These are phyloP conservation scores for Lactarius pseudohatsudake DNA, from an alignment of 768 basidiomycete species.

Conservation along the genomic window DNA sequence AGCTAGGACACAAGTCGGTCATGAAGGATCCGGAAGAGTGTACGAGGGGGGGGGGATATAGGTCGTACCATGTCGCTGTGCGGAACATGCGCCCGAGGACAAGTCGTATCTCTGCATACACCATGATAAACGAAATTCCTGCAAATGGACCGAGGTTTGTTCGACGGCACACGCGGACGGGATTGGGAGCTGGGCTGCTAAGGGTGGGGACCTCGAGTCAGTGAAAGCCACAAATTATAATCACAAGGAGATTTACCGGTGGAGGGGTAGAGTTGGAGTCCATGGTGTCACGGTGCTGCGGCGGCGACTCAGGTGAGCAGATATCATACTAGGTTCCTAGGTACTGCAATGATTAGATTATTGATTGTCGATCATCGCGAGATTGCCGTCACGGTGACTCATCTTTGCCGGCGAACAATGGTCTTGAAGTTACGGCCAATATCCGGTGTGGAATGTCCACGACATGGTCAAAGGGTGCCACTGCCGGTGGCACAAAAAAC, in stretches of 20 bases:
- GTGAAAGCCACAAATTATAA: background rate
- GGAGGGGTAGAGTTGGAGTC: background rate
- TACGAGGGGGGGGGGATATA: no score
- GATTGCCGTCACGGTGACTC: background rate
- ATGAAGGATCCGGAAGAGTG: background rate
- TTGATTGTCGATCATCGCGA: background rate
- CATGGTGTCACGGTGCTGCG: background rate
- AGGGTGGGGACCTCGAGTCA: background rate
- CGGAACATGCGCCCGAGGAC: slow-evolving; percentile 15
- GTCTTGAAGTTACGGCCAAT: background rate
- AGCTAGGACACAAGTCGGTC: background rate
- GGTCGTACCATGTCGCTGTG: slow-evolving; percentile 9
- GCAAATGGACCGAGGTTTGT: slow-evolving; percentile 11
- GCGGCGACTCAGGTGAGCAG: no score
- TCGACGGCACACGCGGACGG: background rate
- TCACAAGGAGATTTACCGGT: background rate
- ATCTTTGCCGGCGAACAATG: background rate
- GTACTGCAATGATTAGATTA: background rate
- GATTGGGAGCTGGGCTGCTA: background rate
- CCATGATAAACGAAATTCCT: slow-evolving; percentile 16
- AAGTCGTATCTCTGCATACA: background rate
- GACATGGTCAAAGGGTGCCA: background rate
- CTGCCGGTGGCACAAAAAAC: background rate
- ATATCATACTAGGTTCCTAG: no score
- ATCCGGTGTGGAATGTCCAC: background rate